These are phyloP conservation scores for Albifimbria verrucaria DNA, from an alignment of 2,329 filamentous ascomycete species.

Conservation along the genomic window DNA sequence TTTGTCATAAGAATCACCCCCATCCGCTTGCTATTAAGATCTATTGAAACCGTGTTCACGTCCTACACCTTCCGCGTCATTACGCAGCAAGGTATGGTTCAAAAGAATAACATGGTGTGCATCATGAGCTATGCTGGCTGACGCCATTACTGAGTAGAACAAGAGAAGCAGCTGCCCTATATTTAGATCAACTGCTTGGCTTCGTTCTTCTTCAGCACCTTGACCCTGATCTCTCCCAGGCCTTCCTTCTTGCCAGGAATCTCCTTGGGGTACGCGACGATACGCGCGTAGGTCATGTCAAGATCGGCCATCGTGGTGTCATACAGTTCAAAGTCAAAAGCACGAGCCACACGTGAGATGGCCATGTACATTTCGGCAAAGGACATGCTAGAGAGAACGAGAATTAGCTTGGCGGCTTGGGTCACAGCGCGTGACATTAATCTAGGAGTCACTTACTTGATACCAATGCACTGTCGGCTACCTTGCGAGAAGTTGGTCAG, in stretches of 20 bases:
- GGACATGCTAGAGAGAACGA: constrained; percentile 7
- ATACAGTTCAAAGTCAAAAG: constrained; percentile 15
- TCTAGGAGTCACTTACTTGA: constrained; percentile 9
- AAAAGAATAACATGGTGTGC: not conserved
- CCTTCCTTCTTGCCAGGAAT: constrained; percentile 2
- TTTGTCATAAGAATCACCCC: not conserved
- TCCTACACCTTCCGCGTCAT: not conserved
- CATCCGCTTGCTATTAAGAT: no score
- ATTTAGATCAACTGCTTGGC: no score
- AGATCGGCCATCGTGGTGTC: constrained; percentile 11
- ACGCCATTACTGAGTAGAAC: not conserved
- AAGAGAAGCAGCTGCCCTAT: not conserved
- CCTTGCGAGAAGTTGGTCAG: constrained; percentile 14
- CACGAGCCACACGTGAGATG: constrained; percentile 9
- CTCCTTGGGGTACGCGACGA: constrained; percentile 10
- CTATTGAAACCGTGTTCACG: not conserved
- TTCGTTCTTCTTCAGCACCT: constrained; percentile 4
- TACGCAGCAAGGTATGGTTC: not conserved
- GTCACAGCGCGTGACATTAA: not conserved
- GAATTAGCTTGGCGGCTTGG: not conserved
- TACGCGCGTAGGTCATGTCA: constrained; percentile 6
- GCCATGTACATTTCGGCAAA: constrained; percentile 12
- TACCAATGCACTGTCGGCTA: constrained; percentile 16
- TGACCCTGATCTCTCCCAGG: constrained; percentile 9
- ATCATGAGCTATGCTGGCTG: not conserved